Evolutionary conservation across 2,329 filamentous ascomycete genomes (phyloP), one percentile per base, ranked within the genome.

Genomic region (Ramularia collo-cygni): DNA sequence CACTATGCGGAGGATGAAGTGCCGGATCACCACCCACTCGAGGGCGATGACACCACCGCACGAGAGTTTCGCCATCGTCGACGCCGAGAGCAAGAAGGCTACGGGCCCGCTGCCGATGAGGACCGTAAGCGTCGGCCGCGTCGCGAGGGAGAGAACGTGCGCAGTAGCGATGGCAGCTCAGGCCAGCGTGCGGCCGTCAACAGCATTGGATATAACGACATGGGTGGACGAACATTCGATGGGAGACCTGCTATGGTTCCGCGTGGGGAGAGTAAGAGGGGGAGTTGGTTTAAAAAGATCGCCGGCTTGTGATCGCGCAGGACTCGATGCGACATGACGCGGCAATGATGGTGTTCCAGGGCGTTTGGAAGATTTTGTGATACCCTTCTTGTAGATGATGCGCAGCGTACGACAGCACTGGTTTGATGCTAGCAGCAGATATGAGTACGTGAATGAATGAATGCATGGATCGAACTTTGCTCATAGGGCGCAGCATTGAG

Each of bases 281-380:
- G 64, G 41, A 68, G 66, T 45, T 69, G 66, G 66, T 63, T 71
- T 26, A 69, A 70, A 63, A 70, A 69, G 60, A 64, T 71, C 37
- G 52, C 55, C 27, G 56, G 57, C n/a, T 35, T 51, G 12, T 46
- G 26, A 39, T 32, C 9, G 26, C 10, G 21, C 21, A 10, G 21
- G 21, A 24, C 21, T 24, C 21, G 21, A 24, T 24, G 10, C 10
- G 6, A 24, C 21, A 24, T 24, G 21, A 24, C 21, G 6, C 21
- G 21, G 21, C 21, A 10, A 24, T 6, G 6, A 24, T 10, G 6
- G 21, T 24, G 21, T 24, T 24, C 10, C 21, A 24, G 6, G 21
- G 21, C 21, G 21, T 24, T 24, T 24, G 6, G 21, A 10, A 6
- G 21, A n/a, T n/a, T 10, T 24, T 24, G 21, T 6, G 21, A 24